phyloP scores from a whole-genome alignment of 371 early-diverging fungal species.

The Lichtheimia corymbifera region DNA sequence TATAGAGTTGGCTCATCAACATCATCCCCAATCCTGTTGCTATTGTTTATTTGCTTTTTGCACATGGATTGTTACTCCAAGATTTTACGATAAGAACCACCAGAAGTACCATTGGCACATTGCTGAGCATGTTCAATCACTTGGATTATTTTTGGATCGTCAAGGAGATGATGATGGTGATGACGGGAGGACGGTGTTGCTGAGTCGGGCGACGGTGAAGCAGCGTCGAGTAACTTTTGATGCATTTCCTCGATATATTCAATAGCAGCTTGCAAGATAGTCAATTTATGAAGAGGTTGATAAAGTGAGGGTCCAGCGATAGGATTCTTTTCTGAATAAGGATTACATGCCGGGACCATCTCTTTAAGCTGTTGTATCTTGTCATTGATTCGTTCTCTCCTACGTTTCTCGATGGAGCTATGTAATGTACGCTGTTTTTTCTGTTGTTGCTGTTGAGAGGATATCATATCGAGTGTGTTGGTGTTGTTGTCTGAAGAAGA shows the following conservation, averaged over 20 bases:
- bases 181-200: no score
- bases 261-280: conserved; percentile 72
- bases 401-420: conserved; percentile 75
- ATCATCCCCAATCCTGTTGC: not conserved
- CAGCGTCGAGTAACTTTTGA: conserved; percentile 5
- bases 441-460: conserved; percentile 10
- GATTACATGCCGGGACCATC: conserved; percentile 53
- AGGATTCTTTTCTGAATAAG: conserved; percentile 53
- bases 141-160: conserved; percentile 5
- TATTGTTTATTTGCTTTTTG: conserved; percentile 2
- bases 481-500: conserved; percentile 39
- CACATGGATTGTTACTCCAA: not conserved
- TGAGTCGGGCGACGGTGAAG: not conserved
- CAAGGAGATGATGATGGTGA: not conserved
- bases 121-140: conserved; percentile 15
- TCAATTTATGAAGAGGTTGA: conserved; percentile 61
- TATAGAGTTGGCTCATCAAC: not conserved
- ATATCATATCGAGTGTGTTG: no score
- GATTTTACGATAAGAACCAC: no score
- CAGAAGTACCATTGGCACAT: not conserved
- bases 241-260: conserved; percentile 60
- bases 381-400: conserved; percentile 79
- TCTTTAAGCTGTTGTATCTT: conserved; percentile 50
- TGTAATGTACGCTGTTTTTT: conserved; percentile 70
- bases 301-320: conserved; percentile 28